A percentile compares a stretch with the other conserved stretches of the same genome.
Conservation (phyloP, 108 stramenopile species). For the Skeletonema menzelii region DNA sequence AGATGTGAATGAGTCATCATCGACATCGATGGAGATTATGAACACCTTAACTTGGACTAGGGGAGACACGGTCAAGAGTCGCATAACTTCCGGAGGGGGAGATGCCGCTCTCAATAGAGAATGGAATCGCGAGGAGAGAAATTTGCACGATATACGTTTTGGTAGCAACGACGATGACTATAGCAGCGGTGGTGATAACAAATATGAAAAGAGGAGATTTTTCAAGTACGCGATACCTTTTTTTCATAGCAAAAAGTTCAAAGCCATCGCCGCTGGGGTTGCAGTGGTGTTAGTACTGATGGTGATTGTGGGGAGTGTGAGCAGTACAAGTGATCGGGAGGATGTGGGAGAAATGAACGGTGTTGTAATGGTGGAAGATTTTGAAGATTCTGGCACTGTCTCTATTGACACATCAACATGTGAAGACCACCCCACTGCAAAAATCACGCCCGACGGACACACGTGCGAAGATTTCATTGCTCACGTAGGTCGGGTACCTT, state of each 20-base stretch:
- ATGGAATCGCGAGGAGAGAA: not conserved
- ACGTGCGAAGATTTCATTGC: not conserved
- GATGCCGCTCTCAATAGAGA: not conserved
- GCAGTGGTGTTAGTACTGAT: not conserved
- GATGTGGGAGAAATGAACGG: not conserved
- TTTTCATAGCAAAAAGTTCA: not conserved
- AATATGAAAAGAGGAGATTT: not conserved
- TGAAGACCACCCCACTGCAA: not conserved
- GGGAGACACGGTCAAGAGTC: not conserved
- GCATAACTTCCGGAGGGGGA: not conserved
- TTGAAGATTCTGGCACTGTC: not conserved
- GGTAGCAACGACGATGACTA: not conserved
- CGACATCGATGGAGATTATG: not conserved
- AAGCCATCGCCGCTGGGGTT: not conserved
- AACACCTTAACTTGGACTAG: not conserved
- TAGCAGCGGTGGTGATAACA: not conserved
- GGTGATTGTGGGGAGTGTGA: not conserved
- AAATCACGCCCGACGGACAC: too few species aligned
- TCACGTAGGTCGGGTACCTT: not conserved
- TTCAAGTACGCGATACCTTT: not conserved
- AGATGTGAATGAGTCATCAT: not conserved
- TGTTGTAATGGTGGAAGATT: not conserved
- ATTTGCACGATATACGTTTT: not conserved
- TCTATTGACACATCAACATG: not conserved
- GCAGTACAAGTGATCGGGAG: not conserved